These are phyloP conservation scores for Noccaea bulbosa DNA, from an alignment of 345 rosid genomes.

Conservation along the genomic window DNA sequence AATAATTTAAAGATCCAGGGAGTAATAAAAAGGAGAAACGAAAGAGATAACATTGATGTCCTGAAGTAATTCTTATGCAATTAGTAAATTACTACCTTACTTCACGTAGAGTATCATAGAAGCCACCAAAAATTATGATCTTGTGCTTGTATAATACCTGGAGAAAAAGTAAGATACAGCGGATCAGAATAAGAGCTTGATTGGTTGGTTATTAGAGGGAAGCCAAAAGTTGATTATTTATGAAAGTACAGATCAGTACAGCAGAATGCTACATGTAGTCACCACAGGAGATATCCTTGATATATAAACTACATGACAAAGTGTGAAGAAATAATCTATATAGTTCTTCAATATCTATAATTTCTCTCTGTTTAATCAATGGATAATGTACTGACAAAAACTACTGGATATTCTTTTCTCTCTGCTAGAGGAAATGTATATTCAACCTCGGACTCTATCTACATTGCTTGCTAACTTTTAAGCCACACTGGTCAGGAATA, in stretches of 20 bases:
- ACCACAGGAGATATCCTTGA: not conserved
- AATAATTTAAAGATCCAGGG: not conserved
- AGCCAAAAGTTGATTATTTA: not conserved
- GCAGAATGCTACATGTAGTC: not conserved
- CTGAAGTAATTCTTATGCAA: constrained; percentile 1
- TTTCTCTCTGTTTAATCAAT: not conserved
- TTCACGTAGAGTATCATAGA: constrained; percentile 98
- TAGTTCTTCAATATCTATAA: not conserved
- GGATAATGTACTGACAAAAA: not conserved
- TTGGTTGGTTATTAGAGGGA: not conserved
- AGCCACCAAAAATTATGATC: constrained; percentile 92
- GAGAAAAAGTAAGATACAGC: constrained; percentile 30
- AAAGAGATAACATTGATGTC: not conserved
- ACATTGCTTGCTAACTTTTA: not conserved
- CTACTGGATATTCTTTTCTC: not conserved
- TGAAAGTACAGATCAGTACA: not conserved
- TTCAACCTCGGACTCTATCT: not conserved
- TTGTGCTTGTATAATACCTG: constrained; percentile 97
- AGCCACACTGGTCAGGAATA: not conserved
- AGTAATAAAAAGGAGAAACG: not conserved
- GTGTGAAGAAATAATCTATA: not conserved
- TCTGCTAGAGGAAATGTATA: constrained; percentile 3
- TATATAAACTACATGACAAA: not conserved
- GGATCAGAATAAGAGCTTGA: constrained; percentile 3
- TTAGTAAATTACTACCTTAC: constrained; percentile 73